Conservation (phyloP, 768 basidiomycete species). For the Hypsizygus marmoreus region DNA sequence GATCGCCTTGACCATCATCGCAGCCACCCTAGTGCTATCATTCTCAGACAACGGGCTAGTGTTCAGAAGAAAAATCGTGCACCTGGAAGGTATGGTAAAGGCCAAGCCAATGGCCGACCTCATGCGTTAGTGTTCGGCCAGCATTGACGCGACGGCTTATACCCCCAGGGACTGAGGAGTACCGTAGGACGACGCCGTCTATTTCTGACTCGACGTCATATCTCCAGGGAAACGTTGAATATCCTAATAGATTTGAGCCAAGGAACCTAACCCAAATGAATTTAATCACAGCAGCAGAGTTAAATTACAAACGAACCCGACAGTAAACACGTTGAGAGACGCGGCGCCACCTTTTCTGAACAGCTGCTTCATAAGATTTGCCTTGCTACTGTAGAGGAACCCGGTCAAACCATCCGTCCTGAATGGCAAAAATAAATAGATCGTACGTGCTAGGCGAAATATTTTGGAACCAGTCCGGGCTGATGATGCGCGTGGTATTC, state of each 20-base stretch:
- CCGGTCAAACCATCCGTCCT: not conserved
- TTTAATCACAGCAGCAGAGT: constrained; percentile 12
- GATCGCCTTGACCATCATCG: constrained; percentile 34
- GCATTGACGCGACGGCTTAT: constrained; percentile 37
- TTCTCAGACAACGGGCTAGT: not conserved
- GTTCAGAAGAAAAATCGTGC: not conserved
- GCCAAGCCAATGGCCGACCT: constrained; percentile 51
- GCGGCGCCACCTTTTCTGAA: constrained; percentile 38
- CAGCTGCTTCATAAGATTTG: constrained; percentile 41
- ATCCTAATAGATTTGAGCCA: constrained; percentile 42
- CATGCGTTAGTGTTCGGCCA: constrained; percentile 46
- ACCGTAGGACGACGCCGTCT: constrained; percentile 45
- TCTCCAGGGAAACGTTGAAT: constrained; percentile 44
- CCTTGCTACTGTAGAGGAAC: constrained; percentile 23
- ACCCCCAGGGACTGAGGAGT: constrained; percentile 41
- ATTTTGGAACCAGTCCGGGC: constrained; percentile 44
- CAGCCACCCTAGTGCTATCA: constrained; percentile 31
- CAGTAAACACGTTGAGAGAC: constrained; percentile 37
- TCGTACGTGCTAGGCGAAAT: constrained; percentile 29
- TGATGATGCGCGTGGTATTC: constrained; percentile 38
- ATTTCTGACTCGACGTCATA: constrained; percentile 33
- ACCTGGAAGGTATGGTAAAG: constrained; percentile 49
- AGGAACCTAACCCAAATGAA: constrained; percentile 20
- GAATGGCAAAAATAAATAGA: constrained; percentile 7
- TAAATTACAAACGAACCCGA: constrained; percentile 21